phyloP scores from a whole-genome alignment of 225 moss, liverwort and hornwort genomes.

The Pleurozium schreberi region DNA sequence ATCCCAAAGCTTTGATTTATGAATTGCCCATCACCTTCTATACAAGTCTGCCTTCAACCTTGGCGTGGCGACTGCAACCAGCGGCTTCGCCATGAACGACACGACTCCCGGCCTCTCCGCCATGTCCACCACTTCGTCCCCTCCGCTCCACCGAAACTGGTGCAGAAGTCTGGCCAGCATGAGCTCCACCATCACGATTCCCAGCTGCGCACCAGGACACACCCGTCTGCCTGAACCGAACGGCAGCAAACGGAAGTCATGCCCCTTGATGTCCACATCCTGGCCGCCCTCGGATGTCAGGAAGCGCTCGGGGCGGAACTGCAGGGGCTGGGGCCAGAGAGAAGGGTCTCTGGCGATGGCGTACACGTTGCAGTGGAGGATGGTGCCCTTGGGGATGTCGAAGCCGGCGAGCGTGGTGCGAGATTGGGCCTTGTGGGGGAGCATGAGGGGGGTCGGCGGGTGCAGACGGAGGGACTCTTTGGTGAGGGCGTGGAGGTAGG shows the following conservation, averaged over 20 bases:
- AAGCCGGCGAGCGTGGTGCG: slow-evolving; percentile 54
- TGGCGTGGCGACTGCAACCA: slow-evolving; percentile 51
- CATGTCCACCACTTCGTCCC: slow-evolving; percentile 37
- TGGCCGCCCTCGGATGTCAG: slow-evolving; percentile 22
- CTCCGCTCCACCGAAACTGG: slow-evolving; percentile 60
- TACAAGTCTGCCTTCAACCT: slow-evolving; percentile 51
- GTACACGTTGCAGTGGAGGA: slow-evolving; percentile 79
- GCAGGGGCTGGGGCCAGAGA: slow-evolving; percentile 52
- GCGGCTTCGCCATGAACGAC: slow-evolving; percentile 73
- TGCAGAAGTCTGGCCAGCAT: slow-evolving; percentile 84
- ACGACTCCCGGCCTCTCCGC: slow-evolving; percentile 84
- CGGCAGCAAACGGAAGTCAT: slow-evolving; percentile 74
- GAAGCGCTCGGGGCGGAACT: slow-evolving; percentile 78
- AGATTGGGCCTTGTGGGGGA: slow-evolving; percentile 77
- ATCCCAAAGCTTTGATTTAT: neutral
- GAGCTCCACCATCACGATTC: slow-evolving; percentile 67
- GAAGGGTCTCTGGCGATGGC: slow-evolving; percentile 69
- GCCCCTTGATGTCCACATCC: slow-evolving; percentile 81
- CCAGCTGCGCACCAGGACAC: slow-evolving; percentile 88
- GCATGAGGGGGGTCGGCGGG: slow-evolving; percentile 89
- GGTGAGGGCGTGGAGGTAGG: slow-evolving; percentile 65
- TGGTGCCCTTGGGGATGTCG: slow-evolving; percentile 63
- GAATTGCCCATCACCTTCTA: neutral
- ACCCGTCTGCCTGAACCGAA: slow-evolving; percentile 84
- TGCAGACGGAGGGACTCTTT: slow-evolving; percentile 84